Evolutionary conservation across 192 early-diverging fungal genomes (phyloP).

Genomic region (Coemansia sp.): DNA sequence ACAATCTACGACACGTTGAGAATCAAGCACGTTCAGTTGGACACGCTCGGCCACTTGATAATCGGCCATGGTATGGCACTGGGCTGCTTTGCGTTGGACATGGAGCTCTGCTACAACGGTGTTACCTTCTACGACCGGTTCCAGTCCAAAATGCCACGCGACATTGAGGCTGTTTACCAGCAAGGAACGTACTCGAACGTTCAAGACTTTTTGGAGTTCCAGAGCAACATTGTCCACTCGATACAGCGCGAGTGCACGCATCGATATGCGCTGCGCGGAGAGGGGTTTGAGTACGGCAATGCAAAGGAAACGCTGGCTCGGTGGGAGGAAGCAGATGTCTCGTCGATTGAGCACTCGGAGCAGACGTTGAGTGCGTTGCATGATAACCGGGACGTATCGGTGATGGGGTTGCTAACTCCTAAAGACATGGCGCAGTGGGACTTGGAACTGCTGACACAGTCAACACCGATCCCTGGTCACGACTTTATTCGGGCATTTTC

Average conservation of each 20-base stretch:
- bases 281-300: constrained; percentile 55
- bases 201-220: constrained; percentile 83
- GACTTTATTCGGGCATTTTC: constrained; percentile 32
- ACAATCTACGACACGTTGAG: constrained; percentile 69
- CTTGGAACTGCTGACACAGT: constrained; percentile 41
- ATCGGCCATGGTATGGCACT: constrained; percentile 33
- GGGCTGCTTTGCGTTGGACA: constrained; percentile 44
- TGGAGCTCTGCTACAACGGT: constrained; percentile 57
- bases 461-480: constrained; percentile 24
- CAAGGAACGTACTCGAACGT: constrained; percentile 88
- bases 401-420: constrained; percentile 54
- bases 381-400: constrained; percentile 73
- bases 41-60: constrained; percentile 64
- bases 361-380: constrained; percentile 27
- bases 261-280: constrained; percentile 64
- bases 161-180: constrained; percentile 80
- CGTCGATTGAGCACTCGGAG: constrained; percentile 58
- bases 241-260: constrained; percentile 69
- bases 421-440: constrained; percentile 24
- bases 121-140: constrained; percentile 76
- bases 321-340: constrained; percentile 57
- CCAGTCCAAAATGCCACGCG: constrained; percentile 79
- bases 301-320: constrained; percentile 54
- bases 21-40: constrained; percentile 90
- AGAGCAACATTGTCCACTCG: constrained; percentile 65